Conservation (phyloP, 345 rosid genomes). For the Acer negundo region DNA sequence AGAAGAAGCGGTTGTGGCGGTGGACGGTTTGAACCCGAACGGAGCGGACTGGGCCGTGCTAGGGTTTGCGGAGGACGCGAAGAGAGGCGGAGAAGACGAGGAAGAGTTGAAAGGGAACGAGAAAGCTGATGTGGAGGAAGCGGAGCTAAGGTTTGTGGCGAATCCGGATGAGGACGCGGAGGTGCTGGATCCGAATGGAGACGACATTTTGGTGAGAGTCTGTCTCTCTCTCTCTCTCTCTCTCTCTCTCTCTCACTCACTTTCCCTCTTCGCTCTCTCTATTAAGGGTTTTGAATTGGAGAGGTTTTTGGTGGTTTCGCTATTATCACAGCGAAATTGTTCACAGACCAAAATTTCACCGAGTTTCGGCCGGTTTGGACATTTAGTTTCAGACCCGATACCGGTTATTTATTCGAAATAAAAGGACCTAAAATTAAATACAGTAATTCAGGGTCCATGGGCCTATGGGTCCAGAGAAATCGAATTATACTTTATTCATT, state of each 20-base stretch:
- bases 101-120: too few species aligned
- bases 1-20: conserved; percentile 28
- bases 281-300: conserved; percentile 6
- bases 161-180: background rate
- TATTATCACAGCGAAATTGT: too few species aligned
- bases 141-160: conserved; percentile 13
- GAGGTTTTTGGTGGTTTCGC: background rate
- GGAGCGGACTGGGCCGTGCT: conserved; percentile 16
- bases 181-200: conserved; percentile 18
- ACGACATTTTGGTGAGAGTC: conserved; percentile 27
- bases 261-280: background rate
- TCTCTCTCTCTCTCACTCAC: background rate
- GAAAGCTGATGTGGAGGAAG: conserved; percentile 8
- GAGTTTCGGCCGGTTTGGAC: background rate
- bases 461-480: too few species aligned
- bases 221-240: background rate
- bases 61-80: background rate
- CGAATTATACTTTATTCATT: too few species aligned
- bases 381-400: too few species aligned
- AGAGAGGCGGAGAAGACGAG: conserved; percentile 9
- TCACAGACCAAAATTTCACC: background rate
- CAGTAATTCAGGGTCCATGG: too few species aligned
- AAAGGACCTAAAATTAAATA: too few species aligned
- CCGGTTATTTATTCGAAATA: too few species aligned
- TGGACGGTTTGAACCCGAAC: conserved; percentile 29